phyloP scores from a whole-genome alignment of 306 rosid species.

The Begonia loranthoides region DNA sequence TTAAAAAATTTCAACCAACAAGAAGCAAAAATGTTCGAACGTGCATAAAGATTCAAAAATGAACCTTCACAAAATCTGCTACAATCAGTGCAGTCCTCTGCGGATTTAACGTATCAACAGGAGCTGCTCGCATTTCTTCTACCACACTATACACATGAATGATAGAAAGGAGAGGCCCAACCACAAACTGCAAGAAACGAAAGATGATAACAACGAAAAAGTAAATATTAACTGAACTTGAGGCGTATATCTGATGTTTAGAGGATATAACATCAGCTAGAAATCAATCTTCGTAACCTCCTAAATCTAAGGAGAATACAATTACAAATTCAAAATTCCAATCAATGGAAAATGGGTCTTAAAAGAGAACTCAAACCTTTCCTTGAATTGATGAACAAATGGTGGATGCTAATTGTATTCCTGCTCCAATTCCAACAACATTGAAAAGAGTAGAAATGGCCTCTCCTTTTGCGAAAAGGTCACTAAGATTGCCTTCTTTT shows the following conservation, averaged over 20 bases:
- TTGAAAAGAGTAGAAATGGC: slow-evolving; percentile 92
- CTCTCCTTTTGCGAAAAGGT: slow-evolving; percentile 97
- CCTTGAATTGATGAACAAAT: slow-evolving; percentile 84
- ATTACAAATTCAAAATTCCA: neutral
- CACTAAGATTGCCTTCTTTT: slow-evolving; percentile 97
- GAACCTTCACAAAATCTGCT: slow-evolving; percentile 70
- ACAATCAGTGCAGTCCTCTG: slow-evolving; percentile 86
- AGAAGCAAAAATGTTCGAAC: neutral
- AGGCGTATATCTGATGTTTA: no score
- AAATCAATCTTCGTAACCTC: no score
- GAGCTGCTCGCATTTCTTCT: slow-evolving; percentile 91
- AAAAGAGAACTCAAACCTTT: slow-evolving; percentile 32
- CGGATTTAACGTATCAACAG: slow-evolving; percentile 80
- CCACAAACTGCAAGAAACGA: slow-evolving; percentile 44
- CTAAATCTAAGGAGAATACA: neutral
- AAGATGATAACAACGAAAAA: slow-evolving; percentile 17
- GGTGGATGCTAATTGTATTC: slow-evolving; percentile 89
- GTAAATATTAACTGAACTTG: neutral
- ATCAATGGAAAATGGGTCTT: neutral
- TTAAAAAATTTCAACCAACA: no score
- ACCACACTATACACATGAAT: slow-evolving; percentile 59
- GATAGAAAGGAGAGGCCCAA: slow-evolving; percentile 55
- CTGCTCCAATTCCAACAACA: slow-evolving; percentile 82
- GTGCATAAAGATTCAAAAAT: neutral
- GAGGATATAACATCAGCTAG: no score